phyloP scores from a whole-genome alignment of 2,329 filamentous ascomycete species.

The Lasiodiplodia sp. region DNA sequence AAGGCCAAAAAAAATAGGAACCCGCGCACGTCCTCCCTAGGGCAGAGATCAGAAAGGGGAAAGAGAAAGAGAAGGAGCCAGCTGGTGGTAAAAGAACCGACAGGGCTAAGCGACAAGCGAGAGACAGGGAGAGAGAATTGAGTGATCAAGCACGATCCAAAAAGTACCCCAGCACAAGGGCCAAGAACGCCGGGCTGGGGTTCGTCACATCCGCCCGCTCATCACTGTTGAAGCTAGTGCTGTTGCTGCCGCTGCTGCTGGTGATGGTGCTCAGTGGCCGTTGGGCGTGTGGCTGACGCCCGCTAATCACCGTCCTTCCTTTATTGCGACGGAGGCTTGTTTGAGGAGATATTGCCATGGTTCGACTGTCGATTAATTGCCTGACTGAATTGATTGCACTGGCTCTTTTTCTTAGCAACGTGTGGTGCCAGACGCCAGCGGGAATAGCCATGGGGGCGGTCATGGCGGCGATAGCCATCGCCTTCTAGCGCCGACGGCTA shows the following conservation, averaged over 20 bases:
- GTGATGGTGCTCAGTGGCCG: background rate
- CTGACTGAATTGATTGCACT: slow-evolving; percentile 6
- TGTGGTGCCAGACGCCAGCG: background rate
- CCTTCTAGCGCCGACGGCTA: background rate
- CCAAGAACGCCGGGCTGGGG: background rate
- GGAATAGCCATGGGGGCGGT: background rate
- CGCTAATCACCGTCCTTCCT: slow-evolving; percentile 8
- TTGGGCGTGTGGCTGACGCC: background rate
- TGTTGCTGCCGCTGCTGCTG: background rate
- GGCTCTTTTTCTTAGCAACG: background rate
- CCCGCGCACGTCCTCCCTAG: slow-evolving; percentile 22
- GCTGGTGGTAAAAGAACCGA: slow-evolving; percentile 24
- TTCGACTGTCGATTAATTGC: slow-evolving; percentile 9
- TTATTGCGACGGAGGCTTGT: slow-evolving; percentile 13
- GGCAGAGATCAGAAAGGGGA: slow-evolving; percentile 23
- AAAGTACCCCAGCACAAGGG: background rate
- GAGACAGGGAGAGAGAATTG: background rate
- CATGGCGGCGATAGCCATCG: background rate
- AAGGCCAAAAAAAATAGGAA: slow-evolving; percentile 2
- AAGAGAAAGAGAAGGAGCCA: slow-evolving; percentile 21
- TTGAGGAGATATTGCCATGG: slow-evolving; percentile 10
- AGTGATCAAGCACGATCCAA: slow-evolving; percentile 1
- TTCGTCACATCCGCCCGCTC: slow-evolving; percentile 3
- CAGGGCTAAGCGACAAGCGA: slow-evolving; percentile 17
- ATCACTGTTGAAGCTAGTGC: background rate